Conservation (phyloP, 129 eudicot species). For the Pulicaria dysenterica region DNA sequence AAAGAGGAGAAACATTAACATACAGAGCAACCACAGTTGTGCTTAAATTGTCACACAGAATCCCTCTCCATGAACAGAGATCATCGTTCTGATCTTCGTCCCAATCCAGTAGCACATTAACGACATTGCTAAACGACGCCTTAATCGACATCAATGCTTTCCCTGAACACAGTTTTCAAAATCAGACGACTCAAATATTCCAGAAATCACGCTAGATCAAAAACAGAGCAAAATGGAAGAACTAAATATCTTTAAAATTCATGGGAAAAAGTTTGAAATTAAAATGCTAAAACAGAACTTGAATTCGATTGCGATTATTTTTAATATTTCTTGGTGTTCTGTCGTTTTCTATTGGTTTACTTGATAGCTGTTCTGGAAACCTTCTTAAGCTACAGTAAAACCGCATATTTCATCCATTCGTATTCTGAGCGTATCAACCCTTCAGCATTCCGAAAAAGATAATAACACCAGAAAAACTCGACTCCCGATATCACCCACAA, state of each 20-base stretch:
- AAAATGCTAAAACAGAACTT: not conserved
- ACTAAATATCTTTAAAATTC: not conserved
- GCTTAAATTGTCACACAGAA: slow-evolving; percentile 61
- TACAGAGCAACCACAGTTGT: slow-evolving; percentile 69
- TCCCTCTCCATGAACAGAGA: slow-evolving; percentile 81
- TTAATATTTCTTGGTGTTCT: not conserved
- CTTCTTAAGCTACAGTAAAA: slow-evolving; percentile 18
- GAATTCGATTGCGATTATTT: not conserved
- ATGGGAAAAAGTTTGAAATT: not conserved
- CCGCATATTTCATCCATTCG: slow-evolving; percentile 28
- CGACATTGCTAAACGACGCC: slow-evolving; percentile 77
- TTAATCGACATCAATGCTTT: slow-evolving; percentile 70
- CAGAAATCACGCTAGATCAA: not conserved
- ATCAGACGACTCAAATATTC: not conserved
- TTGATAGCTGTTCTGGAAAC: slow-evolving; percentile 16
- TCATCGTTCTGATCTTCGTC: slow-evolving; percentile 69
- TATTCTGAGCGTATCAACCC: slow-evolving; percentile 23
- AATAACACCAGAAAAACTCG: slow-evolving; percentile 19
- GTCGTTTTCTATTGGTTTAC: slow-evolving; percentile 24
- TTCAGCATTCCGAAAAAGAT: slow-evolving; percentile 26
- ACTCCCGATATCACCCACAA: slow-evolving; percentile 4
- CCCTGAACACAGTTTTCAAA: slow-evolving; percentile 38
- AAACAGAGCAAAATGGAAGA: slow-evolving; percentile 1
- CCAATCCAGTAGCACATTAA: slow-evolving; percentile 73
- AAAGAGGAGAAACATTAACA: slow-evolving; percentile 28